Conservation (phyloP, 768 basidiomycete genomes). For the Podaxis sp. region DNA sequence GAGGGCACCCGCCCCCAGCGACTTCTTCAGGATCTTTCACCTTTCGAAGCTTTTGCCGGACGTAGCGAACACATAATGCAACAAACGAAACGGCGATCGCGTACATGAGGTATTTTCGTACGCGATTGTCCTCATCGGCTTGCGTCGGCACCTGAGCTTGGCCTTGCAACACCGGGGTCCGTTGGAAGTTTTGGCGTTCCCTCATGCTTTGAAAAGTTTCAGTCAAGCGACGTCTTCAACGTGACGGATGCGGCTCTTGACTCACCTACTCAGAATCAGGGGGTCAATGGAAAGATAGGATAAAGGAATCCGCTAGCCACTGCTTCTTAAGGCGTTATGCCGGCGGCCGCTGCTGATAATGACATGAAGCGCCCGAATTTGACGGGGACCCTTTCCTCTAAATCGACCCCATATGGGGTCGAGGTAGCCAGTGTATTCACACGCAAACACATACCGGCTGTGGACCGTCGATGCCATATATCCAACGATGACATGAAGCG, state of each 20-base stretch:
- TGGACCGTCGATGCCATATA: background rate
- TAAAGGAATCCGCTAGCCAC: background rate
- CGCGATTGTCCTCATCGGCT: background rate
- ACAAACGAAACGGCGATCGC: background rate
- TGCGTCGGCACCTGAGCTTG: background rate
- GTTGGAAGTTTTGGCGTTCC: background rate
- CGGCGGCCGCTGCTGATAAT: no score
- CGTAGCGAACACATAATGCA: background rate
- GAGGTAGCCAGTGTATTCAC: no score
- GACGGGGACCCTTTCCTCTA: no score
- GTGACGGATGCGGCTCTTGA: background rate
- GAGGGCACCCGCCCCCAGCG: no score
- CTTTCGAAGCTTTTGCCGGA: background rate
- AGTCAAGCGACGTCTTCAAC: background rate
- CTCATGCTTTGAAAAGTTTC: background rate
- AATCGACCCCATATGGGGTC: no score
- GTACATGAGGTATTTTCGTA: background rate
- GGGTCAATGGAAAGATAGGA: background rate
- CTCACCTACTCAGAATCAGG: background rate
- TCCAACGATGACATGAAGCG: background rate
- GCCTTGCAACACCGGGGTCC: background rate
- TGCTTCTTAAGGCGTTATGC: background rate
- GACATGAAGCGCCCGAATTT: background rate
- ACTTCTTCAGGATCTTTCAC: background rate
- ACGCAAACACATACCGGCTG: no score